Base-by-base conservation (phyloP, 805 yeast genomes). In the Lipomyces spencermartinsiae region DNA sequence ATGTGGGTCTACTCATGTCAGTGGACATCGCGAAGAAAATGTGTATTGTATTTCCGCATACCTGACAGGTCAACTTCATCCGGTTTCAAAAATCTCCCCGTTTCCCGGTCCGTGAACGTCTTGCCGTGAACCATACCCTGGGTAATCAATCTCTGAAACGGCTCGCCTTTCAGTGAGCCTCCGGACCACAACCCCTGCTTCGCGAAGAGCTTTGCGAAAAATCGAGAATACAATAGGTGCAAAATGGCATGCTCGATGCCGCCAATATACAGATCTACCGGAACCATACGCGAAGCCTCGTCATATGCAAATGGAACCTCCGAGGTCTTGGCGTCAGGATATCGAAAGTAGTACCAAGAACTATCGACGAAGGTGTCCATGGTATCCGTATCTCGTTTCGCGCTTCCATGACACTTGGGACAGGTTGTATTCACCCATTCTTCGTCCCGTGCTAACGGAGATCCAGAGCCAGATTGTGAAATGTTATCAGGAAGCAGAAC, bases 321-420 rank as follows among this genome's bases (percentile, higher is more conserved):
- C 0, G 74, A 69, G 77, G 95, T 94, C 39, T 86, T 79, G 0
- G 97, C 82, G 76, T 95, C 98, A 1, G 89, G 79, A 74, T 86
- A 93, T 67, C 99, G 84, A 80, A 95, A 89, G 78, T 85, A 91
- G 78, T 95, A 95, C 99, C 99, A 95, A 2, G 98, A 93, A 19
- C 97, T 91, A 79, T 95, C 99, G 87, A 95, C 94, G 76, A 95
- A 95, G 0, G 99, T 95, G 76, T 95, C 99, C 99, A 95, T 94
- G 0, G 99, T 95, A 75, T 95, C 99, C 0, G 98, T 92, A 72
- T 95, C 99, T 74, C 99, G 84, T 65, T 85, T 87, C 0, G 97
- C 97, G 22, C 82, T 79, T 0, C 82, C 81, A 7, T 77, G 73
- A 80, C 99, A 95, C 0, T 85, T 83, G 6, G 99, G 99, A 77